These are phyloP conservation scores for Omphalea diandra DNA, from an alignment of 441 rosid species.

Conservation along the genomic window DNA sequence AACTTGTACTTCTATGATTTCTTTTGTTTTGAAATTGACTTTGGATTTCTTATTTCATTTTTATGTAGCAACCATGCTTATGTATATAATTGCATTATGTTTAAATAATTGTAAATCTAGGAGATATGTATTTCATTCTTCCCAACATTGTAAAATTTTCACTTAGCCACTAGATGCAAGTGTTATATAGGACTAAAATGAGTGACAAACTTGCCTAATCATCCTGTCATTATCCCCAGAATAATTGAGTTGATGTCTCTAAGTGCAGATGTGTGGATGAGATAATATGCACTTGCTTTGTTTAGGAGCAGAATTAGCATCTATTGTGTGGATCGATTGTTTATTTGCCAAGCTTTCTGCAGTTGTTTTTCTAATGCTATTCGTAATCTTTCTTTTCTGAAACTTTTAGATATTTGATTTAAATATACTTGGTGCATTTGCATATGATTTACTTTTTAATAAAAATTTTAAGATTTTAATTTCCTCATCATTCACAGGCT, in stretches of 20 bases:
- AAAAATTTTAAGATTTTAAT: not conserved
- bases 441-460: not conserved
- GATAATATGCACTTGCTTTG: not conserved
- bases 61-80: not conserved
- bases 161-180: not conserved
- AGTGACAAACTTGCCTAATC: not conserved
- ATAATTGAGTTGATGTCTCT: not conserved
- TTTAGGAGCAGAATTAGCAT: not conserved
- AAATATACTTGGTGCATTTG: not conserved
- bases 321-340: not conserved
- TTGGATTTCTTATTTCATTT: not conserved
- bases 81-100: not conserved
- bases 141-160: not conserved
- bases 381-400: not conserved
- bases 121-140: not conserved
- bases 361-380: not conserved
- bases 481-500: slow-evolving; percentile 45
- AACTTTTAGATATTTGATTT: slow-evolving; percentile 5
- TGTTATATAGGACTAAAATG: not conserved
- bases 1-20: not conserved
- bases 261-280: not conserved
- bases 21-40: not conserved
- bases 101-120: not conserved
- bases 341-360: not conserved
- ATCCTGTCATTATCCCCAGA: not conserved